A percentile compares a stretch with the other conserved stretches of the same genome.
Conservation (phyloP, 202 grass and related monocot species). For the Digitaria exilis region DNA sequence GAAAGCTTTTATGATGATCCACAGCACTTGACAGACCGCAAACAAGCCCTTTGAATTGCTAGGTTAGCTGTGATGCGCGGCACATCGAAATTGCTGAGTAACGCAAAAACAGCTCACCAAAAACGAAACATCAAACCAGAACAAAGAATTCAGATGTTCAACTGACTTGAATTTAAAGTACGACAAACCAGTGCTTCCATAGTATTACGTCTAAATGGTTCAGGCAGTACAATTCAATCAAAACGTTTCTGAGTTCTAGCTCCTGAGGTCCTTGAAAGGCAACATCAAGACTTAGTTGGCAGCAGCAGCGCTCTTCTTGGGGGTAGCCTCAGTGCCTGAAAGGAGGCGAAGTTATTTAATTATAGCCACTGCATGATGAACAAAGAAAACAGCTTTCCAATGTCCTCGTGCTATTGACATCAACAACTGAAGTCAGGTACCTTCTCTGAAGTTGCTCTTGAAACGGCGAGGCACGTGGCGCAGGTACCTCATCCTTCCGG, state of each 20-base stretch:
- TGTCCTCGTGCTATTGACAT: neutral
- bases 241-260: constrained; percentile 24
- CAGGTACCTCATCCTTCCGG: constrained; percentile 91
- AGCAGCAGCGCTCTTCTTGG: constrained; percentile 55
- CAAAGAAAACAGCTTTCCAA: neutral
- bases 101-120: neutral
- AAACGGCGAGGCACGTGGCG: constrained; percentile 75
- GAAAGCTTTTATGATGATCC: no score
- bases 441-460: constrained; percentile 95
- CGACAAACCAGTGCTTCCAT: neutral
- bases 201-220: neutral
- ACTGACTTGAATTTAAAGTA: neutral
- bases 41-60: no score
- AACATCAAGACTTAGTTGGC: constrained; percentile 29
- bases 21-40: no score
- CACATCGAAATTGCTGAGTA: no score
- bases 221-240: constrained; percentile 8
- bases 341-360: neutral
- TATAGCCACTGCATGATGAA: neutral
- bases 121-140: neutral
- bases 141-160: neutral
- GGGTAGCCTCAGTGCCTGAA: constrained; percentile 67
- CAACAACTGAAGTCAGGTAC: neutral
- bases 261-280: neutral
- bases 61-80: no score